Evolutionary conservation across 345 rosid genomes (phyloP), one percentile per base, ranked within the genome.

Genomic region (Dimocarpus longan): DNA sequence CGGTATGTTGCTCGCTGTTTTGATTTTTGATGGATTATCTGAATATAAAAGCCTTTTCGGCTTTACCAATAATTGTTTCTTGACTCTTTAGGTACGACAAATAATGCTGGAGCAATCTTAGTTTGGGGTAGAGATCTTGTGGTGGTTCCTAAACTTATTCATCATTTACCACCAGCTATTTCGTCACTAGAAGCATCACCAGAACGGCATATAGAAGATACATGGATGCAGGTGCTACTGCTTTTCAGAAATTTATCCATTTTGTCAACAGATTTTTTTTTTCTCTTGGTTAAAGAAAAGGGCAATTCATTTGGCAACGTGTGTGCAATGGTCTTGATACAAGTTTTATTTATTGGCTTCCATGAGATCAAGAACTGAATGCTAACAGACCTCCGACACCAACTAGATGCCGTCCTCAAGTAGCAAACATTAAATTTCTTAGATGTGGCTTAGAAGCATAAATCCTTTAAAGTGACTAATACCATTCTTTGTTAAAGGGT

Each of bases 101-200:
- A 94, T 80, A 96, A 96, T 72, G 99, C 98, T 0, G 98, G 99
- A 67, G 98, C 99, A 54, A 94, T 96, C 83, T 90, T 96, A 80
- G 99, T 96, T 73, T 83, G 94, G 87, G 99, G 99, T 62, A 91
- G 99, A 89, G 98, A 96, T 80, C 98, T 96, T 3, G 98, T 96
- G 32, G 98, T 96, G 86, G 98, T 94, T 81, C 98, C 98, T 6
- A 94, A 96, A 84, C 91, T 94, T 44, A 94, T 96, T 66, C 99
- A 96, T 89, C 99, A 98, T 69, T 69, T 96, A 28, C 99, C 99
- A 57, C 99, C 99, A 13, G 93, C 97, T n/a, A 82, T 91, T 60
- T 83, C 95, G 75, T 96, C 95, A 8, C 97, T 93, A 6, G 99
- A 94, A 75, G 79, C 93, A 77, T 89, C 98, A 43, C 93, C 94